These are phyloP conservation scores for Artemisia annua DNA, from an alignment of 129 eudicot species.

Conservation along the genomic window DNA sequence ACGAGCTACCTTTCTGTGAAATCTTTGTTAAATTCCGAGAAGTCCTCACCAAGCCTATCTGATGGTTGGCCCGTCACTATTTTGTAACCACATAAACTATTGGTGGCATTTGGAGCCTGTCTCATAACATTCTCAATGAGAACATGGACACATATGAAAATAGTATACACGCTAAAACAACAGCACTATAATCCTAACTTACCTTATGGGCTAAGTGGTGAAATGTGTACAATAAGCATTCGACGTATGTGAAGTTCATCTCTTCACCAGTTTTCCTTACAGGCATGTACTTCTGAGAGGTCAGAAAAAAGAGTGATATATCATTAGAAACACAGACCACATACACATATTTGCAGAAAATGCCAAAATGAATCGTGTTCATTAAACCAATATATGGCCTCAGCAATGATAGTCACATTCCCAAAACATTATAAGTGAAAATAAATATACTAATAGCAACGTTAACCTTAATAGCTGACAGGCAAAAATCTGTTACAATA, in stretches of 20 bases:
- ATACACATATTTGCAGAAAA: background rate
- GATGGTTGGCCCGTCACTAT: conserved; percentile 95
- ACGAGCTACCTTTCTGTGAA: conserved; percentile 63
- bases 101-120: conserved; percentile 91
- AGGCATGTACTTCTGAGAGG: conserved; percentile 76
- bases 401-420: no score
- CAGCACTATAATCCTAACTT: background rate
- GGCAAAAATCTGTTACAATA: no score
- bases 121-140: background rate
- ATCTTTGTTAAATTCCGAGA: conserved; percentile 73
- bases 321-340: background rate
- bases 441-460: no score
- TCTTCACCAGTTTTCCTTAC: conserved; percentile 74
- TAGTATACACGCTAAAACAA: background rate
- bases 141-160: background rate
- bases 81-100: conserved; percentile 85
- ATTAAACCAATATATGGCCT: no score
- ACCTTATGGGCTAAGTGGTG: conserved; percentile 89
- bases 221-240: conserved; percentile 76
- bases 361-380: background rate
- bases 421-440: no score
- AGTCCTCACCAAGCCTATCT: conserved; percentile 93
- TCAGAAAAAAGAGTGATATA: background rate
- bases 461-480: no score
- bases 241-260: conserved; percentile 81